Evolutionary conservation across 176 grass and related monocot species (phyloP).

Genomic region (Ananas comosus): DNA sequence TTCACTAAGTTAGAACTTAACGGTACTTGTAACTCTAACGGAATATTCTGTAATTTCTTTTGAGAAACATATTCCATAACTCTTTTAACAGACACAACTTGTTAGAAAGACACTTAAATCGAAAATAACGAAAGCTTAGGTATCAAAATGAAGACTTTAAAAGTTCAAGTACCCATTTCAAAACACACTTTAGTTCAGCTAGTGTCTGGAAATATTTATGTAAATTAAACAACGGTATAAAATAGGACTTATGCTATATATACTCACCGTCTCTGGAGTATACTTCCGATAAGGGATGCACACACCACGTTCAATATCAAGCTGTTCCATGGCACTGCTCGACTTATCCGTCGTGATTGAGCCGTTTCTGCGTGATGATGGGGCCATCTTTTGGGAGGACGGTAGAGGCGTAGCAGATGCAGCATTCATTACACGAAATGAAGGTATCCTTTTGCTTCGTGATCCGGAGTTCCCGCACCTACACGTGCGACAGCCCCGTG

Average conservation of each 20-base stretch:
- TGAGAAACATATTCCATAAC: too few relatives aligned
- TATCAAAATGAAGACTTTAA: too few relatives aligned
- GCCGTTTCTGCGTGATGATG: constrained; percentile 24
- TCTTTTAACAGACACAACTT: too few relatives aligned
- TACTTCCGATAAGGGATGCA: constrained; percentile 91
- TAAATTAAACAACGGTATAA: not conserved
- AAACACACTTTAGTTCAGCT: too few relatives aligned
- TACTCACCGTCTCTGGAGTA: constrained; percentile 58
- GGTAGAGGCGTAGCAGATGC: constrained; percentile 23
- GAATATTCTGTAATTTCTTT: not conserved
- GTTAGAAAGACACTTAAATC: too few relatives aligned
- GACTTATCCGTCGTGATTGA: constrained; percentile 20
- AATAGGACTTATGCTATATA: not conserved
- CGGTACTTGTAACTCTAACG: constrained; percentile 7
- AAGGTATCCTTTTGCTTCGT: constrained; percentile 20
- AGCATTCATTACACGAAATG: constrained; percentile 32
- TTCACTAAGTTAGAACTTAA: too few relatives aligned
- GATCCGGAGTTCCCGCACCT: not conserved
- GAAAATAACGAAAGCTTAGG: too few relatives aligned
- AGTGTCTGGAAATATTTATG: too few relatives aligned
- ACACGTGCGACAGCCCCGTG: constrained; percentile 1
- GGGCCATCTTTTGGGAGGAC: constrained; percentile 25
- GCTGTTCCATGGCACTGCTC: constrained; percentile 82
- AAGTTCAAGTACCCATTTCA: too few relatives aligned
- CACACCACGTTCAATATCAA: constrained; percentile 94